Conservation (phyloP, 768 basidiomycete genomes). For the Amanita pallidorosea region DNA sequence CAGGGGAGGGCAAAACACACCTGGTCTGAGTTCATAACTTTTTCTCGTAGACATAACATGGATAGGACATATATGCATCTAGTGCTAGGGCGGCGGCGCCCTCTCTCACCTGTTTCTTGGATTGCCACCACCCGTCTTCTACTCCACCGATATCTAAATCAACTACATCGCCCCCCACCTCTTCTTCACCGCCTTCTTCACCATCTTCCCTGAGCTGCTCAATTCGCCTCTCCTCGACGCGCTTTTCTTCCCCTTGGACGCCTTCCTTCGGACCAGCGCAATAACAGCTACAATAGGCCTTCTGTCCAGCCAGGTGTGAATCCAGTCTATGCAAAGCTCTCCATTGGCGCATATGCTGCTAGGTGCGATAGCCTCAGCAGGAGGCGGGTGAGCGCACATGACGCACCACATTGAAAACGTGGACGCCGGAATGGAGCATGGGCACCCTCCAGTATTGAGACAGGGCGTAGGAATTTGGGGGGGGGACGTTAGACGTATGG, state of each 20-base stretch:
- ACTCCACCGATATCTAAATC: constrained; percentile 31
- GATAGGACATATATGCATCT: too few species aligned
- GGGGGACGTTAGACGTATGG: constrained; percentile 41
- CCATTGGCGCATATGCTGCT: constrained; percentile 35
- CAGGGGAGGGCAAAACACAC: too few species aligned
- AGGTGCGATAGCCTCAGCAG: constrained; percentile 35
- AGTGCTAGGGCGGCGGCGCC: constrained; percentile 41
- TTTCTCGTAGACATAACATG: too few species aligned
- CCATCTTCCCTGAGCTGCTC: constrained; percentile 11
- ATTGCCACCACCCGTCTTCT: constrained; percentile 35
- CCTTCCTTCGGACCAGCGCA: constrained; percentile 32
- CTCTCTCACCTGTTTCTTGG: constrained; percentile 31
- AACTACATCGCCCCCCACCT: constrained; percentile 40
- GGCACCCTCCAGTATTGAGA: constrained; percentile 35
- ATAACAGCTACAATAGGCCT: constrained; percentile 25
- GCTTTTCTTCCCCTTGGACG: constrained; percentile 38
- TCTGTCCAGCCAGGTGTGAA: constrained; percentile 22
- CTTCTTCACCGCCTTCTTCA: constrained; percentile 29
- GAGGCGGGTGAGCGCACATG: constrained; percentile 35
- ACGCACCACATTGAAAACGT: constrained; percentile 32
- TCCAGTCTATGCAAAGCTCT: constrained; percentile 24
- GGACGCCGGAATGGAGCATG: constrained; percentile 33
- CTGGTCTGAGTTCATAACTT: too few species aligned
- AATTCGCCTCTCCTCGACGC: constrained; percentile 27
- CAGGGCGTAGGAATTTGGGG: constrained; percentile 26